phyloP scores from a whole-genome alignment of 331 rosid species.

The Pyrus hybrid region DNA sequence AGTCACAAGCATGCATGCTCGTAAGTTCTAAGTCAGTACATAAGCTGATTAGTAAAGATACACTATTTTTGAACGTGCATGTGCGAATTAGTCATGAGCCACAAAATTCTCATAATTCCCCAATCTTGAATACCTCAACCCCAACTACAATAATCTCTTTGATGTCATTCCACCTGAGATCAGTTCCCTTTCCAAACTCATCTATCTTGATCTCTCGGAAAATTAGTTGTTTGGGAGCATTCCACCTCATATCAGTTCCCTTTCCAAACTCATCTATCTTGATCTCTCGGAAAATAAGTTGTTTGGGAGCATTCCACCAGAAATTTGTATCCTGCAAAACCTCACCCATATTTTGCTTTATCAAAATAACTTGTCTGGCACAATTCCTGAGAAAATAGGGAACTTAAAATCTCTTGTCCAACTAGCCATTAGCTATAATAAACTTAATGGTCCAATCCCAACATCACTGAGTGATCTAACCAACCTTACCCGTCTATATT shows the following conservation, averaged over 20 bases:
- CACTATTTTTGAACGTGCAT: too few species aligned
- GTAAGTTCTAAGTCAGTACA: too few species aligned
- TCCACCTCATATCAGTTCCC: background rate
- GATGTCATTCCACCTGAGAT: background rate
- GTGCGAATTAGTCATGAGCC: too few species aligned
- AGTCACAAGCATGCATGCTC: too few species aligned
- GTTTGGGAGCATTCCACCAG: background rate
- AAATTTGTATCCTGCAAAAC: background rate
- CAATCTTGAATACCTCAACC: background rate
- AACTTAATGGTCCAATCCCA: conserved; percentile 1
- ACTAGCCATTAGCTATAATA: background rate
- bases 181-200: background rate
- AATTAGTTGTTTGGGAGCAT: background rate
- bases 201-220: background rate
- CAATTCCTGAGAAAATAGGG: background rate
- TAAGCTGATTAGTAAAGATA: too few species aligned
- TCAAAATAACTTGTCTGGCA: background rate
- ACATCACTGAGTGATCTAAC: background rate
- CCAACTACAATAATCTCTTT: background rate
- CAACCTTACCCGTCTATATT: background rate
- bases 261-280: background rate
- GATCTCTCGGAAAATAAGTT: too few species aligned
- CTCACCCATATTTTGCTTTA: background rate
- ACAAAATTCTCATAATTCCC: background rate
- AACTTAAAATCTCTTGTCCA: background rate